Conservation (phyloP, 345 rosid genomes). For the Pistacia vera region DNA sequence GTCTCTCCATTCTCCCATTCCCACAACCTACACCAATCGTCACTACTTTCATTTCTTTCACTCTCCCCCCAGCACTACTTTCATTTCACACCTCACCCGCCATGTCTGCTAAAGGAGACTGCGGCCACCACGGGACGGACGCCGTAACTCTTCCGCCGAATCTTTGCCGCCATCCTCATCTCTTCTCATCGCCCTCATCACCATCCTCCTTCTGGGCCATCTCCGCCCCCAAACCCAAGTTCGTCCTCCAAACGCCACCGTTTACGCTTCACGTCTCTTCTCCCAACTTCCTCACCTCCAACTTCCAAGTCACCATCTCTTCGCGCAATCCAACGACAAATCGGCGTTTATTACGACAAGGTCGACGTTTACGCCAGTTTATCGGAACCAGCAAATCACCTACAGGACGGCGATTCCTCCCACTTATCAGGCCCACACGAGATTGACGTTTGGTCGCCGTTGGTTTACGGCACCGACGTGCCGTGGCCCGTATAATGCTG, state of each 20-base stretch:
- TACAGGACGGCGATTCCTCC: conserved; percentile 52
- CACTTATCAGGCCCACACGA: conserved; percentile 64
- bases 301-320: conserved; percentile 75
- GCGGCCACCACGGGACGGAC: conserved; percentile 42
- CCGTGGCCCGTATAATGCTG: conserved; percentile 83
- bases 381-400: conserved; percentile 80
- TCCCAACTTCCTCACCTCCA: conserved; percentile 74
- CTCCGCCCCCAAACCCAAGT: conserved; percentile 86
- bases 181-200: conserved; percentile 53
- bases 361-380: conserved; percentile 71
- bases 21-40: no score
- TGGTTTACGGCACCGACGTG: conserved; percentile 58
- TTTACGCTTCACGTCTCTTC: conserved; percentile 74
- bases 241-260: conserved; percentile 90
- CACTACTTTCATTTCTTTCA: not conserved
- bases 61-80: not conserved
- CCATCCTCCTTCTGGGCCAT: conserved; percentile 86
- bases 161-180: conserved; percentile 49
- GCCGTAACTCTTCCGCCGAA: conserved; percentile 34
- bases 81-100: not conserved
- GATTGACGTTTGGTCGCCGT: conserved; percentile 78
- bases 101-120: conserved; percentile 50
- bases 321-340: conserved; percentile 79
- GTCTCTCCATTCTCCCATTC: not conserved
- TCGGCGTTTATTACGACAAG: conserved; percentile 87